Percentiles rank a stretch among this genome's conserved stretches.
These are phyloP conservation scores for Syncephalis plumigaleata DNA, from an alignment of 371 early-diverging fungal species.

Conservation along the genomic window DNA sequence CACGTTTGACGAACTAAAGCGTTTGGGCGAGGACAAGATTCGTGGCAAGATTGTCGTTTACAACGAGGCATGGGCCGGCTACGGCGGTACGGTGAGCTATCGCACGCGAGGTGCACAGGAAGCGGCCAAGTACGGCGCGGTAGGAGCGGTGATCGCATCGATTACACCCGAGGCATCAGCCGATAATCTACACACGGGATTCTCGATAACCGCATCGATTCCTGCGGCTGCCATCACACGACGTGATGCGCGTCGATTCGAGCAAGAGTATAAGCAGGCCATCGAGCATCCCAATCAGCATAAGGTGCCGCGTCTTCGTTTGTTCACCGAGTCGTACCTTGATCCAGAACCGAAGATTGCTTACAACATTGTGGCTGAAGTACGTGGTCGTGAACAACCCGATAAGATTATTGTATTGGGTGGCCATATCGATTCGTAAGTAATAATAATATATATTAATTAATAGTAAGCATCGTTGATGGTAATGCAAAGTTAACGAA, in stretches of 20 bases:
- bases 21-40: slow-evolving; percentile 10
- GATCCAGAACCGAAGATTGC: slow-evolving; percentile 12
- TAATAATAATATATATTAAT: too few species aligned
- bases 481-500: too few species aligned
- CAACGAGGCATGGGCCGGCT: slow-evolving; percentile 20
- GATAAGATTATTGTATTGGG: slow-evolving; percentile 33
- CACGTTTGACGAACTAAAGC: slow-evolving; percentile 21
- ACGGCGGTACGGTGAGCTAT: slow-evolving; percentile 12
- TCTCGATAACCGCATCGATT: slow-evolving; percentile 17
- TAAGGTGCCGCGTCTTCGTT: slow-evolving; percentile 17
- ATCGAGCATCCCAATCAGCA: not conserved
- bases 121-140: slow-evolving; percentile 29
- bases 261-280: slow-evolving; percentile 15
- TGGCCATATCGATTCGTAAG: slow-evolving; percentile 30
- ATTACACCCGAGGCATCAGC: slow-evolving; percentile 21
- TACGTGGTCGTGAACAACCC: slow-evolving; percentile 23
- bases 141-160: slow-evolving; percentile 26
- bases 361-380: slow-evolving; percentile 27
- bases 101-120: slow-evolving; percentile 17
- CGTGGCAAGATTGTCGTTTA: slow-evolving; percentile 27
- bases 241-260: slow-evolving; percentile 27
- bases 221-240: slow-evolving; percentile 27
- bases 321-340: slow-evolving; percentile 18
- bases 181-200: slow-evolving; percentile 25
- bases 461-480: too few species aligned